Percentiles rank a stretch among this genome's conserved stretches.
Evolutionary conservation across 768 basidiomycete genomes (phyloP).

Genomic region (Agaricus subrufescens): DNA sequence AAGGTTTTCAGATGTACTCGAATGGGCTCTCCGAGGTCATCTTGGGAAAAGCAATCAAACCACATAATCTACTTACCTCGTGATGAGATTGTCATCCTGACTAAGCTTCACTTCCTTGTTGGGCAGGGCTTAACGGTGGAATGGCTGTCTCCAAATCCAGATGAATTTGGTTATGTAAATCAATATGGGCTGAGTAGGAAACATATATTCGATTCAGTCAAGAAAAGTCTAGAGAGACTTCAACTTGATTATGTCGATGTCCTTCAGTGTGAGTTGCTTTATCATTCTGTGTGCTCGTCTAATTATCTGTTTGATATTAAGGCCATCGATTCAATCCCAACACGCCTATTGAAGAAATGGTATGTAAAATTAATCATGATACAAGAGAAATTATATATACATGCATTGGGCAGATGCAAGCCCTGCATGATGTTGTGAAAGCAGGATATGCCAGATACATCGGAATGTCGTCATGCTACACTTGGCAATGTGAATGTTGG

Average conservation of each 20-base stretch:
- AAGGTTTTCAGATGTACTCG: conserved; percentile 47
- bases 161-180: conserved; percentile 49
- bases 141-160: conserved; percentile 16
- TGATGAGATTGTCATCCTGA: conserved; percentile 75
- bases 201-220: conserved; percentile 71
- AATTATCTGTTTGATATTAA: conserved; percentile 19
- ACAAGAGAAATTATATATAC: not conserved
- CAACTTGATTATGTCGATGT: conserved; percentile 77
- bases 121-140: conserved; percentile 12
- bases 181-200: conserved; percentile 44
- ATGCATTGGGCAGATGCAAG: conserved; percentile 47
- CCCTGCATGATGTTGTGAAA: conserved; percentile 60
- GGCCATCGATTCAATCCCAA: conserved; percentile 49
- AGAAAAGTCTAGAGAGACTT: conserved; percentile 59
- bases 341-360: conserved; percentile 26
- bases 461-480: conserved; percentile 52
- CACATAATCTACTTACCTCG: conserved; percentile 52
- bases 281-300: conserved; percentile 18
- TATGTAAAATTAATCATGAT: conserved; percentile 11
- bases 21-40: conserved; percentile 63
- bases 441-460: conserved; percentile 60
- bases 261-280: conserved; percentile 46
- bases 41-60: conserved; percentile 67
- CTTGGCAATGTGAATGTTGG: conserved; percentile 44
- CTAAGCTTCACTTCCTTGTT: conserved; percentile 45